Base-by-base conservation (phyloP, 805 yeast genomes). In the Kregervanrija delftensis region DNA sequence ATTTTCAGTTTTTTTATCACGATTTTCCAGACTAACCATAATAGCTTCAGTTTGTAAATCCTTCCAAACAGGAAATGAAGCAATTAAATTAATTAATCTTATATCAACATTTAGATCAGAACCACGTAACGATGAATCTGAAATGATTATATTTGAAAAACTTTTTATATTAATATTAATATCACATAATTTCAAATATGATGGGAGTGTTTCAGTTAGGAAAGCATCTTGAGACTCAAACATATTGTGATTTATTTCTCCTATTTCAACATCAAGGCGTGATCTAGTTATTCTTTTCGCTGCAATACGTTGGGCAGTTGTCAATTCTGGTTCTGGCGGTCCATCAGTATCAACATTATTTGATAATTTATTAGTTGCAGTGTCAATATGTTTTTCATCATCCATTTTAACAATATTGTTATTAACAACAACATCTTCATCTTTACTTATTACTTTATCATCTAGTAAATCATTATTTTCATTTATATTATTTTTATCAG, bases 101-200 rank as follows among this genome's bases (percentile, higher is more conserved):
- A 13, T 30, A 35, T 44, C 47, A 11, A 37, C 28, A 22, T 6
- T 22, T 22, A 22, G 8, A 22, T 22, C 28, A 22, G 28, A 22
- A 5, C 28, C 28, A 22, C 28, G 28, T 22, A 22, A 22, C 28
- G 28, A 8, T 22, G 28, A 22, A 6, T 22, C 28, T 22, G 28
- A 22, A 48, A 69, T 72, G 28, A 71, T 65, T 2, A 70, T 49
- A 35, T 69, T 50, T 15, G 70, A 56, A 49, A 72, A 64, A 41
- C 69, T 68, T 47, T 69, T 71, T 65, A 69, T 65, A 10, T 64
- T 43, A 48, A 68, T 52, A 1, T 74, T 69, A 8, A 71, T 59
- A 33, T 67, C 76, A 40, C 58, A 49, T 12, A 51, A 40, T 2
- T 40, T 41, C 6, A 59, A 14, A 41, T 44, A 60, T 14, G 49